These are phyloP conservation scores for Ogataea nonfermentans DNA, from an alignment of 805 yeast genomes.

Conservation along the genomic window DNA sequence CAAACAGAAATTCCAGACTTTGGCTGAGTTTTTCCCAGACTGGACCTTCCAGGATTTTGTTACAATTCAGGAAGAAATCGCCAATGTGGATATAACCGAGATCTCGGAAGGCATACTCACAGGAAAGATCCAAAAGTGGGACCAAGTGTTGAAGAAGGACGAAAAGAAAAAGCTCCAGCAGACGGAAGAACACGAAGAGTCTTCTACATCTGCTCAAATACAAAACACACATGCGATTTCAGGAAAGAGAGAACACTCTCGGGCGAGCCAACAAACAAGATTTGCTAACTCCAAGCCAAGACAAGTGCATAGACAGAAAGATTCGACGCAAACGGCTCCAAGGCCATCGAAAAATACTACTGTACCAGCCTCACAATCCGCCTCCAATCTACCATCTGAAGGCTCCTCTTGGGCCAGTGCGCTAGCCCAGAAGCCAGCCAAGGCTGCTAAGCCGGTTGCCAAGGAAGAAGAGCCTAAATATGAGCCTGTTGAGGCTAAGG, in stretches of 20 bases:
- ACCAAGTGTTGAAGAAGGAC: constrained; percentile 76
- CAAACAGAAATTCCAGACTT: constrained; percentile 47
- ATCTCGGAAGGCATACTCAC: constrained; percentile 87
- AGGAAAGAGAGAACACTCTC: constrained; percentile 16
- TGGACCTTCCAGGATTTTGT: constrained; percentile 87
- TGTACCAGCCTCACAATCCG: constrained; percentile 13
- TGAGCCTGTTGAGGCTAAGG: constrained; percentile 9
- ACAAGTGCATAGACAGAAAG: constrained; percentile 17
- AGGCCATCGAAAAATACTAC: constrained; percentile 7
- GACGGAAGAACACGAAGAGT: constrained; percentile 20
- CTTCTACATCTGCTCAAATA: constrained; percentile 5
- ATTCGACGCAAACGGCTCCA: constrained; percentile 9
- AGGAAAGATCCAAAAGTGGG: constrained; percentile 92
- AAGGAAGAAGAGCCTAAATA: constrained; percentile 17
- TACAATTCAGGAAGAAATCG: constrained; percentile 70
- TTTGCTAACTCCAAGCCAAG: constrained; percentile 17
- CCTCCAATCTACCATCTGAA: constrained; percentile 17
- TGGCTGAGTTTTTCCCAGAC: constrained; percentile 88
- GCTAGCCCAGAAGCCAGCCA: constrained; percentile 26
- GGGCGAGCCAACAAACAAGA: constrained; percentile 12
- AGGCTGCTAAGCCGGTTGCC: constrained; percentile 10
- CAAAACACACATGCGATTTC: constrained; percentile 10
- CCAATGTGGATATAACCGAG: constrained; percentile 63
- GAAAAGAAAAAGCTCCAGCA: constrained; percentile 43
- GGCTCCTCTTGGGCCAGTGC: constrained; percentile 37